A percentile compares a stretch with the other conserved stretches of the same genome.
Evolutionary conservation across 169 alveolate genomes (phyloP).

Genomic region (Prorocentrum cordatum): DNA sequence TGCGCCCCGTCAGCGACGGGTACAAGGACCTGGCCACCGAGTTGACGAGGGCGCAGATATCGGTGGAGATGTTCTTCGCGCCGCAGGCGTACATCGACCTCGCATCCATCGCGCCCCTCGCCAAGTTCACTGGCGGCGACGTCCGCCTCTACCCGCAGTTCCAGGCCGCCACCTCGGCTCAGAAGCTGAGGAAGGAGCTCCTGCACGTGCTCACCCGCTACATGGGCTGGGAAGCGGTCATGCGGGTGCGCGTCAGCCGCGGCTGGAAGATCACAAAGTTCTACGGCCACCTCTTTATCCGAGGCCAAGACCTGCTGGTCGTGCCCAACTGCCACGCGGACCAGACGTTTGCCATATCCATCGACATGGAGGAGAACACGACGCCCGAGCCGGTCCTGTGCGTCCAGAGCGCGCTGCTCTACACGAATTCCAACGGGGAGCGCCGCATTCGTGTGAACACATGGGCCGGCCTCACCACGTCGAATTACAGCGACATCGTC

Average conservation of each 20-base stretch:
- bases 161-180: slow-evolving; percentile 29
- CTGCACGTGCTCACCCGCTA: slow-evolving; percentile 81
- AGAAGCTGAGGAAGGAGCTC: slow-evolving; percentile 81
- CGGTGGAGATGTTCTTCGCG: slow-evolving; percentile 60
- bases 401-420: slow-evolving; percentile 93
- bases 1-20: slow-evolving; percentile 74
- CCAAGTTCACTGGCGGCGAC: slow-evolving; percentile 82
- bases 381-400: slow-evolving; percentile 79
- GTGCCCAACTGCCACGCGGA: slow-evolving; percentile 86
- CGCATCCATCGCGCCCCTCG: slow-evolving; percentile 77
- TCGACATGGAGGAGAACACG: slow-evolving; percentile 79
- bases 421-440: slow-evolving; percentile 88
- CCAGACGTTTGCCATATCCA: slow-evolving; percentile 82
- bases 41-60: slow-evolving; percentile 31
- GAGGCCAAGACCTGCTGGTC: slow-evolving; percentile 86
- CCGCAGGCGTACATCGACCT: slow-evolving; percentile 69
- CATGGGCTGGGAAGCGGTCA: slow-evolving; percentile 84
- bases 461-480: slow-evolving; percentile 66
- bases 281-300: slow-evolving; percentile 87
- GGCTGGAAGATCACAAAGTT: slow-evolving; percentile 90
- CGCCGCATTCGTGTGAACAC: slow-evolving; percentile 96
- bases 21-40: slow-evolving; percentile 47
- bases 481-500: slow-evolving; percentile 49
- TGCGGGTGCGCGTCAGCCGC: slow-evolving; percentile 89
- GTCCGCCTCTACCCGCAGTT: slow-evolving; percentile 72